Base-by-base conservation (phyloP, 352 stramenopile genomes). In the Blastocystis sp. region DNA sequence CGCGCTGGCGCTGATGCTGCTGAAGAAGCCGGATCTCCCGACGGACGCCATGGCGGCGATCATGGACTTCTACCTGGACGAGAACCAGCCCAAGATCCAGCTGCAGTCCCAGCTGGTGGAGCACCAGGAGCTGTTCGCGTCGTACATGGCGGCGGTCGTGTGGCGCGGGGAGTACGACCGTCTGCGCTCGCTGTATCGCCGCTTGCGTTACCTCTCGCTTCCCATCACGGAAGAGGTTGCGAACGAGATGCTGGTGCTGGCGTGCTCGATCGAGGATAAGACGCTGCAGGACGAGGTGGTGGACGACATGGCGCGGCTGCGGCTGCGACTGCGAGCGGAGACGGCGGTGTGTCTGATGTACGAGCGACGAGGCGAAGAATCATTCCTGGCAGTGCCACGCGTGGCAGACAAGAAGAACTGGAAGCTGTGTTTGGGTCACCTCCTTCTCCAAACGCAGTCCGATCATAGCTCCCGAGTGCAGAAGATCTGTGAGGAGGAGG, bases 161-260 rank as follows among this genome's bases (percentile, higher is more conserved):
- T 26, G 29, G 24, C 74, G 74, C 9, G 45, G 45, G 19, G 74
- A 67, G 1, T 26, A 9, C n/a, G 24, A 67, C 12, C 51, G 26
- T 16, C 10, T 85, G 24, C 10, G 21, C 6, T 24, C 41, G 55
- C 70, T 85, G 26, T 69, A 85, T 69, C 24, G 37, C 3, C 74
- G 35, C 3, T 45, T 85, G 13, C 39, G 55, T 45, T 85, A 85
- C 66, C 29, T 85, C 12, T 69, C 31, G 65, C 41, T 85, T 35
- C 61, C 51, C 4, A 19, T 85, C 10, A 29, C 51, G 35, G 26
- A 19, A 24, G 29, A 61, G 19, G 39, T 50, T 9, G n/a, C 61
- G 71, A 81, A 81, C 31, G 60, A 65, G 31, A 9, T 81, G 33
- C 39, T 81, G 24, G 26, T 81, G n/a, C 26, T 65, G n/a, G 37